phyloP scores from a whole-genome alignment of 441 rosid species.

The Adansonia gregorii region DNA sequence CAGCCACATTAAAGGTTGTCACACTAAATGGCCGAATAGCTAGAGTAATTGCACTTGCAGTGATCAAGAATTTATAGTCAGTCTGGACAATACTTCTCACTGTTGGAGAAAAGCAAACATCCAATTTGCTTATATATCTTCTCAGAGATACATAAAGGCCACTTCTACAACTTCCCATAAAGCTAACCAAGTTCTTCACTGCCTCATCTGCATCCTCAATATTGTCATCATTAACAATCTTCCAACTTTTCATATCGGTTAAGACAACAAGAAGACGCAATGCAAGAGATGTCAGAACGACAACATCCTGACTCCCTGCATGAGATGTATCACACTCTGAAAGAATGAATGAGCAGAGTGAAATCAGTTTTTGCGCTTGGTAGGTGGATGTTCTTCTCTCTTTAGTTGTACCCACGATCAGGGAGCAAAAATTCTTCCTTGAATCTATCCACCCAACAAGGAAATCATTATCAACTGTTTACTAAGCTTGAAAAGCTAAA shows the following conservation, averaged over 20 bases:
- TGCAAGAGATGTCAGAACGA: slow-evolving; percentile 61
- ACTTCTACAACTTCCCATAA: slow-evolving; percentile 71
- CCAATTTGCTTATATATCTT: slow-evolving; percentile 62
- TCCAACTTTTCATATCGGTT: slow-evolving; percentile 86
- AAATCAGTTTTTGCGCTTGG: slow-evolving; percentile 71
- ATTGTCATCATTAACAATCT: slow-evolving; percentile 42
- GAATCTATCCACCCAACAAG: slow-evolving; percentile 57
- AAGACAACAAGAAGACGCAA: slow-evolving; percentile 71
- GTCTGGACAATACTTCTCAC: slow-evolving; percentile 40
- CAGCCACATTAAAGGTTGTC: slow-evolving; percentile 39
- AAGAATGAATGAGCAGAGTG: slow-evolving; percentile 70
- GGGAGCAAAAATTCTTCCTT: slow-evolving; percentile 65
- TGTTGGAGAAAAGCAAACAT: slow-evolving; percentile 36
- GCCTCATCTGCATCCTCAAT: slow-evolving; percentile 57
- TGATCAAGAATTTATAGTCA: slow-evolving; percentile 78
- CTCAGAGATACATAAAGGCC: slow-evolving; percentile 71
- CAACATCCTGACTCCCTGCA: slow-evolving; percentile 46
- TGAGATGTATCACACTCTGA: slow-evolving; percentile 51
- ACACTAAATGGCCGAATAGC: slow-evolving; percentile 81
- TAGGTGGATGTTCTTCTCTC: slow-evolving; percentile 75
- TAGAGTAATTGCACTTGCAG: slow-evolving; percentile 80
- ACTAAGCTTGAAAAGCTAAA: slow-evolving; percentile 14
- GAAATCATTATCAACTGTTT: slow-evolving; percentile 25
- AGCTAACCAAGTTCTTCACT: slow-evolving; percentile 59
- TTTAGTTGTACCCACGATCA: slow-evolving; percentile 60